A percentile compares a stretch with the other conserved stretches of the same genome.
Evolutionary conservation across 148 eudicot genomes (phyloP).

Genomic region (Vaccinium corymbosum): DNA sequence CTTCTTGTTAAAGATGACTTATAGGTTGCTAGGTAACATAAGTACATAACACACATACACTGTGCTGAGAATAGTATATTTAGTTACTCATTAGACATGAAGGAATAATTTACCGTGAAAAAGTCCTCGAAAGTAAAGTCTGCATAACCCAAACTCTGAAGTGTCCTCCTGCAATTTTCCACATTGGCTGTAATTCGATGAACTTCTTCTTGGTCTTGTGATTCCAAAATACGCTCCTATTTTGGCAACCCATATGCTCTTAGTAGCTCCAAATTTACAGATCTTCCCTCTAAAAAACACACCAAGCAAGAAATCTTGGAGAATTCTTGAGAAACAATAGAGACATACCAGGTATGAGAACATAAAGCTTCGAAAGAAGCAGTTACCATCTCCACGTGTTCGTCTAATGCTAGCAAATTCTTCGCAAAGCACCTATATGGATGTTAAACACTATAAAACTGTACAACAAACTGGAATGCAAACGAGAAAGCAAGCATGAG

Average conservation of each 20-base stretch:
- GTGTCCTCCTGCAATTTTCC: constrained; percentile 77
- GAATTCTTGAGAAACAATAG: background rate
- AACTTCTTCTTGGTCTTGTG: constrained; percentile 79
- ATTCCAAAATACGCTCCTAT: constrained; percentile 80
- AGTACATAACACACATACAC: background rate
- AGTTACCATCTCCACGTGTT: constrained; percentile 94
- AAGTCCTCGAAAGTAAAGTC: constrained; percentile 98
- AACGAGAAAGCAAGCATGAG: background rate
- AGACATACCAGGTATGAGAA: constrained; percentile 76
- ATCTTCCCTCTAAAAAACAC: background rate
- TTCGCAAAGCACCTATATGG: constrained; percentile 56
- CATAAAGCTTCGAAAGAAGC: constrained; percentile 97
- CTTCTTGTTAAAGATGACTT: background rate
- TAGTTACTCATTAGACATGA: background rate
- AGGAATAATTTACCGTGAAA: constrained; percentile 47
- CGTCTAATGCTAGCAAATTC: constrained; percentile 78
- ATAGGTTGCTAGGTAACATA: background rate
- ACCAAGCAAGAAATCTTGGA: background rate
- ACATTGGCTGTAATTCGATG: constrained; percentile 60
- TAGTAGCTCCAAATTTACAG: constrained; percentile 10
- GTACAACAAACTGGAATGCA: background rate
- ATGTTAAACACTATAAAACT: background rate
- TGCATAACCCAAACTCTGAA: constrained; percentile 78
- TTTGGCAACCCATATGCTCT: constrained; percentile 16
- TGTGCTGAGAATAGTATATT: background rate